Percentiles rank a stretch among this genome's conserved stretches.
Evolutionary conservation across 495 filamentous ascomycete species (phyloP).

Genomic region (Hyaloscypha hepaticicola): DNA sequence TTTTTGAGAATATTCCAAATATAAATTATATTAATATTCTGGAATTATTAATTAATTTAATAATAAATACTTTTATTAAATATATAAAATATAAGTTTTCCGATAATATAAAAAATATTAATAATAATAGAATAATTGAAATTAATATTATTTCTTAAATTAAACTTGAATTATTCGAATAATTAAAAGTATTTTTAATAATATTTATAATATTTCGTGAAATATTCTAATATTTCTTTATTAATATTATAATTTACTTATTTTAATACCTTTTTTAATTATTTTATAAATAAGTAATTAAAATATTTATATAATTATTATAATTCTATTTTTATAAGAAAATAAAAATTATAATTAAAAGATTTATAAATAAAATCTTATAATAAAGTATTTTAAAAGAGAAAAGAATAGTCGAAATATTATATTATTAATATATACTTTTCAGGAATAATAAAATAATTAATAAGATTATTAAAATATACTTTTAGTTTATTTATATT

Average conservation of each 20-base stretch:
- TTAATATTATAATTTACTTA: constrained; percentile 6
- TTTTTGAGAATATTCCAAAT: constrained; percentile 25
- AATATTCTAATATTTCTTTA: neutral
- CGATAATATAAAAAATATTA: constrained; percentile 25
- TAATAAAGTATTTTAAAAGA: neutral
- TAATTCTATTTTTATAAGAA: too few relatives aligned
- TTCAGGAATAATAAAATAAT: too few relatives aligned
- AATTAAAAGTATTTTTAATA: too few relatives aligned
- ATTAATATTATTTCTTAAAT: constrained; percentile 23
- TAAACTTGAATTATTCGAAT: too few relatives aligned
- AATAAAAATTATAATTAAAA: neutral
- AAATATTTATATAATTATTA: neutral
- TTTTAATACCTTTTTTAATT: constrained; percentile 9
- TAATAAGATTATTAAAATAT: too few relatives aligned
- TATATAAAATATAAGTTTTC: constrained; percentile 17
- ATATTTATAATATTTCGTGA: too few relatives aligned
- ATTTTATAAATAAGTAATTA: neutral
- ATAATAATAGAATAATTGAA: constrained; percentile 28
- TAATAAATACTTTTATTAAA: constrained; percentile 16
- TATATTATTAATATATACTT: too few relatives aligned
- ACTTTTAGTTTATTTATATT: neutral
- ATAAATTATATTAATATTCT: constrained; percentile 18
- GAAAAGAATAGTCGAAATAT: neutral
- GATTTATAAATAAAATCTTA: neutral
- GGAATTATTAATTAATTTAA: constrained; percentile 19